Evolutionary conservation across 768 basidiomycete genomes (phyloP).

Genomic region (Podaxis rugospora): DNA sequence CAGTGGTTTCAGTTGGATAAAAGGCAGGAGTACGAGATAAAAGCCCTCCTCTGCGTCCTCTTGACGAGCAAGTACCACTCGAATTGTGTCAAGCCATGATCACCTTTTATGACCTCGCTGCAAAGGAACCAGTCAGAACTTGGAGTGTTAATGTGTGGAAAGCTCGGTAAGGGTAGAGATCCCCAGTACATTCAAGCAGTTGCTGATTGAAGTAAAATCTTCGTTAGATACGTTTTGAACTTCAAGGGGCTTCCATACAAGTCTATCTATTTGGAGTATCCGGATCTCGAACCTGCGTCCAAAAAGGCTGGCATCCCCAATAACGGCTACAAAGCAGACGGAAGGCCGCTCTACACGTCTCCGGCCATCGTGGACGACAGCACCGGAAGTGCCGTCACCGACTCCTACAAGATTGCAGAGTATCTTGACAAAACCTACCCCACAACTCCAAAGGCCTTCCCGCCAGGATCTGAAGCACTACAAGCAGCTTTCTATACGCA

Average conservation of each 20-base stretch:
- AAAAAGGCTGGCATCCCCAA: neutral
- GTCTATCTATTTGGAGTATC: conserved; percentile 10
- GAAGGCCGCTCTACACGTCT: conserved; percentile 4
- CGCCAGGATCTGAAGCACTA: conserved; percentile 16
- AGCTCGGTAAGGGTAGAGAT: neutral
- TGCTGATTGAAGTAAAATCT: neutral
- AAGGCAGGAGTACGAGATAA: neutral
- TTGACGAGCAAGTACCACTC: neutral
- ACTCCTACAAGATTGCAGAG: conserved; percentile 38
- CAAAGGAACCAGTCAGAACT: neutral
- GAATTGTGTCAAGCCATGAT: conserved; percentile 9
- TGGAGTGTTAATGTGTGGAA: conserved; percentile 11
- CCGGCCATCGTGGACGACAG: conserved; percentile 30
- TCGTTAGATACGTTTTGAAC: conserved; percentile 7
- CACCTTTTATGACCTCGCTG: conserved; percentile 12
- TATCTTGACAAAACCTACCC: conserved; percentile 49
- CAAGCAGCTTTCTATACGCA: conserved; percentile 12
- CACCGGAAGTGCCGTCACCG: conserved; percentile 27
- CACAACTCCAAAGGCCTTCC: conserved; percentile 28
- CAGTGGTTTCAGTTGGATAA: neutral
- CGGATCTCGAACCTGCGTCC: neutral
- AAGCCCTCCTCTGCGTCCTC: neutral
- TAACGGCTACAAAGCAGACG: neutral
- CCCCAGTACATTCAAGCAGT: neutral
- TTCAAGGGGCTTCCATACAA: conserved; percentile 12